Base-by-base conservation (phyloP, 805 yeast genomes). In the Candida incommunis region DNA sequence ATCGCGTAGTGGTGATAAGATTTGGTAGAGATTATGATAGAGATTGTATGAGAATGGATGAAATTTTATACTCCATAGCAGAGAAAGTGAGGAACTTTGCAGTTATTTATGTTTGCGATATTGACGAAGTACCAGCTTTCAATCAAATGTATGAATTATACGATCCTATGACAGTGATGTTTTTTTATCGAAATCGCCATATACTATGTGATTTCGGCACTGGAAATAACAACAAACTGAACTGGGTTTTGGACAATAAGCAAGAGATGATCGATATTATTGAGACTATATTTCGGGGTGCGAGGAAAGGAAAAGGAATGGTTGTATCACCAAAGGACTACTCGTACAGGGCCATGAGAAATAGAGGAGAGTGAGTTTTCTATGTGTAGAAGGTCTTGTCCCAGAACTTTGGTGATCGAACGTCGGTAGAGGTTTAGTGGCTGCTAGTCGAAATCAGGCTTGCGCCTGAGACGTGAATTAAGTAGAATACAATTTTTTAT, bases 151-250 rank as follows among this genome's bases (percentile, higher is more conserved):
- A 87, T 59, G 95, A 86, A 59, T 65, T 87, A 41, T 83, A 80
- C 58, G 97, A 88, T 55, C 94, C 95, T 15, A 75, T 85, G 70
- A 80, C 95, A 40, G 69, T 92, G 44, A 92, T 92, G 97, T 88
- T 90, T 58, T 90, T 92, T 62, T 86, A 74, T 64, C 69, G 94
- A 43, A 90, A 90, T 65, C 63, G 86, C 60, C 97, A 90, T 62
- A 88, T 90, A 94, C 78, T 92, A 94, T 85, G 96, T 63, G 98
- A 92, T 67, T 87, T 88, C 62, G 98, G 98, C 2, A 92, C 97
- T 0, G 98, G 98, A 25, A 87, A 92, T 59, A 92, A 92, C 63
- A 92, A 92, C 68, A 90, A 92, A 68, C 67, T 92, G 67, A 87
- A 86, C 57, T 90, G 90, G 62, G 70, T 76, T 11, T 60, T 82